Evolutionary conservation across 352 stramenopile genomes (phyloP).

Genomic region (Phytopythium kandeliae): DNA sequence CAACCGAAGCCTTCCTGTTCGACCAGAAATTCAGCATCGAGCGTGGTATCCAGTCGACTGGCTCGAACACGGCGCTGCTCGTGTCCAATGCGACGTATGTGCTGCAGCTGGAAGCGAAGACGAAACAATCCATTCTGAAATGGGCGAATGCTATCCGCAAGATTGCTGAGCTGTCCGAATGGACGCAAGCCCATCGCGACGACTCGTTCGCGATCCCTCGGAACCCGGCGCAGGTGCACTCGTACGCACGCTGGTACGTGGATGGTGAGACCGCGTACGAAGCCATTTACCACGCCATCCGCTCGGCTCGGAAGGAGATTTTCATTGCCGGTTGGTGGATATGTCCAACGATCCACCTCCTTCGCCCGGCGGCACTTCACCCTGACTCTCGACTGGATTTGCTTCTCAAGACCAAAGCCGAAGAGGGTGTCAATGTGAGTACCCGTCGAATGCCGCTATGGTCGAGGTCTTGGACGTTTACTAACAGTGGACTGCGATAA

Average conservation of each 20-base stretch:
- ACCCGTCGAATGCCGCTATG: too few relatives aligned
- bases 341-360: conserved; percentile 76
- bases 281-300: conserved; percentile 67
- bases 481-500: too few relatives aligned
- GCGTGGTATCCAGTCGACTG: conserved; percentile 66
- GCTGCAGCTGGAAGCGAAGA: conserved; percentile 79
- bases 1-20: conserved; percentile 71
- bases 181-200: conserved; percentile 74
- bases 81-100: conserved; percentile 82
- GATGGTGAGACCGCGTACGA: conserved; percentile 72
- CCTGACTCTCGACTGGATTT: conserved; percentile 65
- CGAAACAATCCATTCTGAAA: conserved; percentile 71
- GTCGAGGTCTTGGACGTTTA: too few relatives aligned
- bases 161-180: conserved; percentile 56
- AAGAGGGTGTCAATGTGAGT: conserved; percentile 45
- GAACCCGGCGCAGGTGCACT: conserved; percentile 49
- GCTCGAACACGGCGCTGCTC: conserved; percentile 70
- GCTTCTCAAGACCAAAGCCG: conserved; percentile 59
- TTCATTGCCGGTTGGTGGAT: conserved; percentile 92
- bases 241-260: conserved; percentile 77
- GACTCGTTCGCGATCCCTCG: conserved; percentile 76
- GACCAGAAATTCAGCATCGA: conserved; percentile 82
- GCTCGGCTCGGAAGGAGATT: conserved; percentile 73
- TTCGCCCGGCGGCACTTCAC: conserved; percentile 50
- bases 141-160: conserved; percentile 85